A percentile compares a stretch with the other conserved stretches of the same genome.
phyloP scores from a whole-genome alignment of 257 asterid species.

The Lantana camara region DNA sequence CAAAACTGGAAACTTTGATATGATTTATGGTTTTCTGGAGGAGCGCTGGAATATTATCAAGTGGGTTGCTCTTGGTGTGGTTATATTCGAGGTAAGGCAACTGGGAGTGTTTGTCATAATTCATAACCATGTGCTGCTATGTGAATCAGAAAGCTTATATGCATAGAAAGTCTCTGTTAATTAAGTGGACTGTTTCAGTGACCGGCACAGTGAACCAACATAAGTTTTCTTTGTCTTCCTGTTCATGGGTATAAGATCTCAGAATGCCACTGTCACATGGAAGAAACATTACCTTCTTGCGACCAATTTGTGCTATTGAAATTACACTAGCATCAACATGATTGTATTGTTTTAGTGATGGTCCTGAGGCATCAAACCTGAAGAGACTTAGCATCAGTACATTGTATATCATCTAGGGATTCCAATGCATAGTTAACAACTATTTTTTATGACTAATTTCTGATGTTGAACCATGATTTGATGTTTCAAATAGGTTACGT shows the following conservation, averaged over 20 bases:
- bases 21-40: slow-evolving; percentile 67
- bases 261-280: no score
- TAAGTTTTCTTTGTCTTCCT: no score
- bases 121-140: background rate
- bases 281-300: no score
- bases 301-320: no score
- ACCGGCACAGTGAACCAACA: background rate
- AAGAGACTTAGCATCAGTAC: slow-evolving; percentile 18
- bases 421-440: no score
- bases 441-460: slow-evolving; percentile 2
- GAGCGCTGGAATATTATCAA: slow-evolving; percentile 69
- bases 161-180: background rate
- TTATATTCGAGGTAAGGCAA: slow-evolving; percentile 65
- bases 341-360: no score
- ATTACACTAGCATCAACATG: no score
- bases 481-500: background rate
- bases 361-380: no score
- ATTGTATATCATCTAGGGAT: background rate
- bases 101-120: background rate
- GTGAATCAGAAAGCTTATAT: slow-evolving; percentile 16
- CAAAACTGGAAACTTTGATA: slow-evolving; percentile 49
- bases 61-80: slow-evolving; percentile 80
- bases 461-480: no score
- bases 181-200: background rate
- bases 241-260: no score